Percentiles rank a stretch among this genome's conserved stretches.
phyloP scores from a whole-genome alignment of 345 rosid species.

The Salix dunnii region DNA sequence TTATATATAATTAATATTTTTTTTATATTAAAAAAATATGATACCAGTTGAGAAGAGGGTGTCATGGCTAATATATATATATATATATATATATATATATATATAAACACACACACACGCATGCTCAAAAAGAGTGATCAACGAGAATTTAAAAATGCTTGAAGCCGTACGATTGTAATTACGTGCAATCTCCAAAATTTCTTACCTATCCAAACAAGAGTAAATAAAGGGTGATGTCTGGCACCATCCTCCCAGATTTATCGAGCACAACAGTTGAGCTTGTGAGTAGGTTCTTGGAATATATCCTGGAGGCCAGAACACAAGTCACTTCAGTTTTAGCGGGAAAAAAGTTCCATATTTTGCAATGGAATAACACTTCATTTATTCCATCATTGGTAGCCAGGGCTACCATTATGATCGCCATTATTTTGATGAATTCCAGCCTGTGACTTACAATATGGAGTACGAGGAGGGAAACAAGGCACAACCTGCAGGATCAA shows the following conservation, averaged over 20 bases:
- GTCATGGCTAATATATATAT: too few relatives aligned
- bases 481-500: conserved; percentile 20
- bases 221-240: neutral
- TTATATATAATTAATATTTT: too few relatives aligned
- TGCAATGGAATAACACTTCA: neutral
- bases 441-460: conserved; percentile 24
- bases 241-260: conserved; percentile 5
- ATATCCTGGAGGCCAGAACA: neutral
- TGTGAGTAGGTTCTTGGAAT: neutral
- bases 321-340: neutral
- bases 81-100: too few relatives aligned
- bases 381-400: neutral
- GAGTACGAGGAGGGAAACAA: conserved; percentile 30
- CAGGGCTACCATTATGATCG: neutral
- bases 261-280: neutral
- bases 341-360: neutral
- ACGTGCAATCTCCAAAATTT: neutral
- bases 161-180: neutral
- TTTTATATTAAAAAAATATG: too few relatives aligned
- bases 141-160: neutral
- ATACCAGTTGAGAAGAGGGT: too few relatives aligned
- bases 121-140: neutral
- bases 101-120: too few relatives aligned
- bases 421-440: conserved; percentile 6
- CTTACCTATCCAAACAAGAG: neutral